Base-by-base conservation (phyloP, 148 eudicot genomes). In the Silene conica region DNA sequence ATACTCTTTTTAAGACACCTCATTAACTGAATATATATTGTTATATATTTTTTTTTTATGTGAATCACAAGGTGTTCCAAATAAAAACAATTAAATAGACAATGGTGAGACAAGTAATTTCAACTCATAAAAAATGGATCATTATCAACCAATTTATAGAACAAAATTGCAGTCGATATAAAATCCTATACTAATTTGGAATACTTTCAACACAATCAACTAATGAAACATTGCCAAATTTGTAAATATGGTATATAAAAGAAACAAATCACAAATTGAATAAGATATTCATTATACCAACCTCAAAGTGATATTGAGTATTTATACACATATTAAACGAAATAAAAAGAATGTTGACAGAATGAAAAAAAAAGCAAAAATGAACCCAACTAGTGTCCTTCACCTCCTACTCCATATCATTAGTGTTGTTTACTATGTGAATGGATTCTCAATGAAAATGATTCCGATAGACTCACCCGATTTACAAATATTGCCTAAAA, bases 401-500 rank as follows among this genome's bases (percentile, higher is more conserved):
- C 12, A 46, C 46, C 71, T 68, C 2, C 10, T 68, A 20, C 8
- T 68, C 71, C 71, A 68, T 45, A 26, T 46, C 25, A 68, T 68
- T 68, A 12, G 18, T 11, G 22, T 22, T 6, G 8, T 68, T 45
- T 46, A 68, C n/a, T 57, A 68, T 20, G n/a, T 54, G 18, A 21
- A 68, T 46, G 71, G 57, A 68, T 68, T 68, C 21, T 45, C 71
- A 0, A 20, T 68, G 56, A 46, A 68, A 12, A 68, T 68, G 56
- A 8, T 20, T 21, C 71, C 71, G 4, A 68, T 68, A 4, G 56
- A 68, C 56, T 68, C 71, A 5, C 71, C 71, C 4, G 56, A 22
- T 22, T 45, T 68, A 45, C 56, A 68, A 46, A 20, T 68, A 10
- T 20, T 68, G 18, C 57, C 71, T 46, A 21, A 68, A 68, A 13